Evolutionary conservation across 1,139 yeast species (phyloP), one percentile per base, ranked within the genome.

Genomic region (Ogataea hybrid): DNA sequence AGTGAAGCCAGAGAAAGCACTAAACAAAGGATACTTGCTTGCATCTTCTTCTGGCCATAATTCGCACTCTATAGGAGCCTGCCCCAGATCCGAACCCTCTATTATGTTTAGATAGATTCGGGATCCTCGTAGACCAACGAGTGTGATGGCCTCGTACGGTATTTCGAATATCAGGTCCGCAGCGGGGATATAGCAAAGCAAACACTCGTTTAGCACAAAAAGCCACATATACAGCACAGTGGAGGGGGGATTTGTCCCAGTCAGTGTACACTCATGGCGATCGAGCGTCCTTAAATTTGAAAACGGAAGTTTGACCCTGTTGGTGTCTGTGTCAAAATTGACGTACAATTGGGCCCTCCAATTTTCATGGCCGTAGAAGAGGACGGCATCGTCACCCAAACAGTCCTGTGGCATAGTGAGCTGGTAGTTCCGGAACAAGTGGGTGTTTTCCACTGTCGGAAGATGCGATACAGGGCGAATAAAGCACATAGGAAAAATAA

Each of bases 391-490:
- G 12, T 41, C 46, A 14, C 37, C 47, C 7, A 42, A 15, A 28
- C 30, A 40, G 25, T 44, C 44, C 20, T 47, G 50, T n/a, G 52
- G 52, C 3, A 48, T 41, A n/a, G 48, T 42, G 28, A 32, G 44
- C 35, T 41, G 48, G 35, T 47, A 49, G 6, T 35, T 41, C 3
- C 43, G 32, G 21, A 42, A 44, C n/a, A 42, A 38, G 21, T 47
- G 50, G 15, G 52, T 49, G 42, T 47, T 49, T 28, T 49, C 52
- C 23, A 49, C 32, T n/a, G 52, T 46, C 9, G 52, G 52, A 17
- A 49, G 43, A 33, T 42, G 43, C 8, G 33, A 57, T 25, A 52
- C 63, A 5, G 47, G 57, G n/a, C 44, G 50, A 15, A 34, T 35
- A 32, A 41, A 36, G 47, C 44, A 21, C 46, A 44, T 23, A 27